Conservation (phyloP, 176 grass and related monocot genomes). For the Canna indica region DNA sequence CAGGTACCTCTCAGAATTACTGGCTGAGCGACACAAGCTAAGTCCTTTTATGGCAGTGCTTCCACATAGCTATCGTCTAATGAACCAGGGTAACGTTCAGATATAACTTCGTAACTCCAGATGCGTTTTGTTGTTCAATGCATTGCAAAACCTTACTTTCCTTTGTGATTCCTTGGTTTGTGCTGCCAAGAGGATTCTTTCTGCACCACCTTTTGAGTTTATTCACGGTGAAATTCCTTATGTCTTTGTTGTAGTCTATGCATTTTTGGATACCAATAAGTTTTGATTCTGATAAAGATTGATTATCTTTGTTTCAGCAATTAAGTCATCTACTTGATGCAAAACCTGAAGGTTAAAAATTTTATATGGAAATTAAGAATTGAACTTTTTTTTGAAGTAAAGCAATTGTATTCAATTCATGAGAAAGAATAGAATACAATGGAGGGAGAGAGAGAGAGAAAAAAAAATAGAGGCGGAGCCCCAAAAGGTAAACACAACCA, state of each 20-base stretch:
- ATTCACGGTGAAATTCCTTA: not conserved
- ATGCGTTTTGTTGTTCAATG: not conserved
- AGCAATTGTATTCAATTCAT: no score
- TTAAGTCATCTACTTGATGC: not conserved
- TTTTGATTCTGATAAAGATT: not conserved
- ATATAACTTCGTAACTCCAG: not conserved
- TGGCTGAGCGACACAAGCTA: slow-evolving; percentile 85
- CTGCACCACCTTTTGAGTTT: not conserved
- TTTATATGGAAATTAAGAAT: not conserved
- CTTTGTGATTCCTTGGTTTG: not conserved
- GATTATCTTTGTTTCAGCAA: not conserved
- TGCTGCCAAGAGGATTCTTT: not conserved
- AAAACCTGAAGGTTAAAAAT: not conserved
- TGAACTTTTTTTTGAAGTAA: no score
- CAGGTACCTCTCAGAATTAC: slow-evolving; percentile 85
- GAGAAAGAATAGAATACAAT: no score
- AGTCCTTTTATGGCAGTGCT: slow-evolving; percentile 72
- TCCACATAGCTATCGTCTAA: slow-evolving; percentile 56
- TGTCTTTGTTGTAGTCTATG: not conserved
- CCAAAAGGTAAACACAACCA: no score
- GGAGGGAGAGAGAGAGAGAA: no score
- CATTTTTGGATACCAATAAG: not conserved
- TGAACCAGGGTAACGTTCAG: slow-evolving; percentile 74
- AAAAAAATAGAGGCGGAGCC: no score
- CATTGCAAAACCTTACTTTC: not conserved